A percentile compares a stretch with the other conserved stretches of the same genome.
Conservation (phyloP, 192 early-diverging fungal genomes). For the Backusella liffmaniae region DNA sequence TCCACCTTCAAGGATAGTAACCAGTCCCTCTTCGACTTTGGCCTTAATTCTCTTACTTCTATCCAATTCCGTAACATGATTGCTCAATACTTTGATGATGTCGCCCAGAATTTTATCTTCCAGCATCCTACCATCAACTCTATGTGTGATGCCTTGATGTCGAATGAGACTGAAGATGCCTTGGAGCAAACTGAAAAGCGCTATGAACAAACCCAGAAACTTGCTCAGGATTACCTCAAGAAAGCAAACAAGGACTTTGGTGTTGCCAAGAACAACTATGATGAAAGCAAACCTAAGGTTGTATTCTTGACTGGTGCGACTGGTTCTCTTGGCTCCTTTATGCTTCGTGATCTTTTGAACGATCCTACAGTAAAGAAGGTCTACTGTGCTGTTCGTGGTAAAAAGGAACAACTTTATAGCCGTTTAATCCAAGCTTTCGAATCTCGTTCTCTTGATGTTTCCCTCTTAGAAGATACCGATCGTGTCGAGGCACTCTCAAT, state of each 20-base stretch:
- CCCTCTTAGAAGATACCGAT: slow-evolving; percentile 6
- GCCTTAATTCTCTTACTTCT: slow-evolving; percentile 26
- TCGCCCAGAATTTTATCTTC: slow-evolving; percentile 32
- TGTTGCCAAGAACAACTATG: neutral
- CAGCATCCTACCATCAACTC: slow-evolving; percentile 18
- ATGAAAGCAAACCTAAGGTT: slow-evolving; percentile 13
- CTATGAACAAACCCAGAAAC: slow-evolving; percentile 10
- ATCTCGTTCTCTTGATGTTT: slow-evolving; percentile 22
- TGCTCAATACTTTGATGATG: neutral
- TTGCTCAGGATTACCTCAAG: slow-evolving; percentile 13
- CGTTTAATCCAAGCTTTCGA: slow-evolving; percentile 25
- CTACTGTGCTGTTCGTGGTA: slow-evolving; percentile 31
- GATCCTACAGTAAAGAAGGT: slow-evolving; percentile 26
- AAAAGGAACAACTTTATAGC: neutral
- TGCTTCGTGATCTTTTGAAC: slow-evolving; percentile 26
- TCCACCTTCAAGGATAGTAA: slow-evolving; percentile 4
- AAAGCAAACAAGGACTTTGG: slow-evolving; percentile 16
- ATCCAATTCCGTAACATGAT: slow-evolving; percentile 27
- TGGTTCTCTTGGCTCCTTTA: slow-evolving; percentile 33
- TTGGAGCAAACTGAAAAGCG: neutral
- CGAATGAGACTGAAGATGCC: neutral
- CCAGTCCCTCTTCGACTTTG: slow-evolving; percentile 30
- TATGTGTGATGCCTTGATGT: slow-evolving; percentile 10
- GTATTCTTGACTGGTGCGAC: slow-evolving; percentile 37
- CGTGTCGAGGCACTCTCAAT: slow-evolving; percentile 12